Percentiles rank a stretch among this genome's conserved stretches.
Evolutionary conservation across 306 rosid genomes (phyloP).

Genomic region (apple (Malus domestica)): DNA sequence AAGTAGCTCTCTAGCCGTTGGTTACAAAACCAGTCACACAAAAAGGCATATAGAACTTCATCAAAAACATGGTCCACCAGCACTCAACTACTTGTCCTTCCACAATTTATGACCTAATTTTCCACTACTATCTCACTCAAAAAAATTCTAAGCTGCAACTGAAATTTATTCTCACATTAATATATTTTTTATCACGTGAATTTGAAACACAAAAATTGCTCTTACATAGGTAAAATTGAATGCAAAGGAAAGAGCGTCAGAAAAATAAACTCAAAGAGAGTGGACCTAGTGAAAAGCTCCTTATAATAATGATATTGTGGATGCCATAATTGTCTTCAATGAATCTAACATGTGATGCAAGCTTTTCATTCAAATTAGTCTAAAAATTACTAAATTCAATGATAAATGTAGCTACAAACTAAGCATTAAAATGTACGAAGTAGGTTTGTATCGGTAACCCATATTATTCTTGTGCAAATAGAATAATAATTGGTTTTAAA

Average conservation of each 20-base stretch:
- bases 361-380: neutral
- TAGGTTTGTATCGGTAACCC: conserved; percentile 7
- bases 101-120: neutral
- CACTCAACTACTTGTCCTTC: neutral
- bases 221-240: neutral
- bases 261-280: neutral
- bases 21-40: neutral
- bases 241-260: neutral
- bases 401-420: neutral
- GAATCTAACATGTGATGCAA: neutral
- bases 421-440: neutral
- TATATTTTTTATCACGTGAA: no score
- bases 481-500: neutral
- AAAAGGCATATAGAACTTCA: neutral
- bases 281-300: neutral
- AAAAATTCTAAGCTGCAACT: neutral
- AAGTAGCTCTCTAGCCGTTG: neutral
- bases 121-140: neutral
- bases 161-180: neutral
- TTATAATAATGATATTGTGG: neutral
- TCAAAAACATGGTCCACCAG: neutral
- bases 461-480: neutral
- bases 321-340: neutral
- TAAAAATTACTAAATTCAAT: neutral
- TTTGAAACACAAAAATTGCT: no score